Base-by-base conservation (phyloP, 441 rosid species). In the Populus hybrid region DNA sequence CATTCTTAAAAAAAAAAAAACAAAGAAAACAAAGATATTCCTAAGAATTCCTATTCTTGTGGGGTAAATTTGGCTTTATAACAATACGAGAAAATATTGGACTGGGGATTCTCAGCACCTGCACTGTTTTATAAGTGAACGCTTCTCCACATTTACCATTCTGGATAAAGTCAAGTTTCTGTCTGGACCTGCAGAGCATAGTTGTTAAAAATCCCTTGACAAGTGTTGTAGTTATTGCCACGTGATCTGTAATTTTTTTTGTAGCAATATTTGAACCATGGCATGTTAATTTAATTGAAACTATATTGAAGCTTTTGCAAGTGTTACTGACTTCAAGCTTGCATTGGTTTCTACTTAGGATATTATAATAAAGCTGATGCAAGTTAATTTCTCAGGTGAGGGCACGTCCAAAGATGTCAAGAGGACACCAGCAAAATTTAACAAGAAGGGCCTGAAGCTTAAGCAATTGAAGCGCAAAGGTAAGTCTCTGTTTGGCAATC, bases 371-470 rank as follows among this genome's bases (percentile, higher is more conserved):
- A 38, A 26, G 40, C 70, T 83, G 56, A 67, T 64, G 38, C 31
- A 40, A 69, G 42, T 64, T 70, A 63, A 8, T 71, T 50, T 73
- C 7, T 76, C 33, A 64, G 82, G 68, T 63, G 76, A 76, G 76
- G 85, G 77, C 26, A 76, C 81, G 76, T 86, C 88, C 2, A 76
- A 83, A 76, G 86, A 84, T 11, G 73, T 77, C 72, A 82, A 70
- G 76, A 88, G 76, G 73, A 9, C 83, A 2, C 45, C 86, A 2
- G 71, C 70, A 8, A 89, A 82, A 65, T 85, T 88, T 78, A 93
- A 89, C 91, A 93, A 88, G 80, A 93, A 88, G 80, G 85, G 78
- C 26, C 64, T 90, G 80, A 93, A 84, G 85, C 87, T 93, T 63
- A 90, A 84, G 76, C 87, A 78, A 24, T 28, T 80, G 66, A 91